Evolutionary conservation across 768 basidiomycete species (phyloP), one percentile per base, ranked within the genome.

Genomic region (Termitomyces sp.): DNA sequence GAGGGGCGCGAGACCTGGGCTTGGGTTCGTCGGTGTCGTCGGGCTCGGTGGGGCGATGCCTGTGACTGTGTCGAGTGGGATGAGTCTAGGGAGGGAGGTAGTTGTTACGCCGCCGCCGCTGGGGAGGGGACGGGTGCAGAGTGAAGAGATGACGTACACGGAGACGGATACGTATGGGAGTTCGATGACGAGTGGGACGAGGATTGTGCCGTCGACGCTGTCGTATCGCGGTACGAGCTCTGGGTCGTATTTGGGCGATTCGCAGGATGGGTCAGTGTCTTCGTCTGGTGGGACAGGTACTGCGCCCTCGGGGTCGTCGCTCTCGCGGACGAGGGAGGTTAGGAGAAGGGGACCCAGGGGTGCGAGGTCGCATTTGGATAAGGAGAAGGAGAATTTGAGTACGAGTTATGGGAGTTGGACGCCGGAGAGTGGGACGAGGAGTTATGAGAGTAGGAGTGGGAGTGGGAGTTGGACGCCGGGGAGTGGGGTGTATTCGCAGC

Each of bases 51-150:
- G 84, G 6, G 81, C 78, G 1, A 83, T 84, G 6, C 85, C 88
- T 0, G 86, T 87, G n/a, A 87, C 87, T 0, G 74, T 87, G 1
- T 87, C 85, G 0, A 88, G 86, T 62, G 86, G 84, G 1, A 78
- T 84, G 62, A 84, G 71, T 8, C 60, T 78, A 0, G 74, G 77
- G 1, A 67, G 68, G 44, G 65, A 72, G 45, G 65, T 75, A 2
- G 69, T 70, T n/a, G 67, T 77, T 10, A 76, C 74, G n/a, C 74
- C 76, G 12, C 77, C 75, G 1, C 76, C 75, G 67, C 3, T 62
- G 65, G 37, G 70, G 70, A 17, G 69, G 12, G 34, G 34, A 68
- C 47, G 70, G 74, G 51, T 57, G 68, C 65, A 67, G 1, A 5
- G 5, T 1, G 35, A 17, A 1, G 35, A 37, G 14, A 7, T 17